Percentiles rank a stretch among this genome's conserved stretches.
Evolutionary conservation across 1,284 basidiomycete genomes (phyloP).

Genomic region (Rhodotorula sp.): DNA sequence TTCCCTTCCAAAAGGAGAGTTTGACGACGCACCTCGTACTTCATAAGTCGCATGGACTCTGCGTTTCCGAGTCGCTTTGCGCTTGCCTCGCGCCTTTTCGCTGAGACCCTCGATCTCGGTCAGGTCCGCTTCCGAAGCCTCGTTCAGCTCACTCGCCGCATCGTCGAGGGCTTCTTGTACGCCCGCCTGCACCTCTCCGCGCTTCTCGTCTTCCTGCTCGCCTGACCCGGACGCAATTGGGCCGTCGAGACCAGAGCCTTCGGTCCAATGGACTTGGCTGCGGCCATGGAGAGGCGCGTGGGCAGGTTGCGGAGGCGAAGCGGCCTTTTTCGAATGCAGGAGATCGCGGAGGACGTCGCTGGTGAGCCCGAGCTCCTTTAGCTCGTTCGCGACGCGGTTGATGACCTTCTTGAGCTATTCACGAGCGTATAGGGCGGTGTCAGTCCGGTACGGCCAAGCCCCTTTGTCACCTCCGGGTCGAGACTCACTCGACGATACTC

Average conservation of each 20-base stretch:
- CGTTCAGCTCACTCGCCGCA: slow-evolving; percentile 13
- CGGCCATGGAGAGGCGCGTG: background rate
- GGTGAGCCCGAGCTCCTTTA: slow-evolving; percentile 71
- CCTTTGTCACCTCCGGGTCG: background rate
- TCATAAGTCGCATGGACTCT: slow-evolving; percentile 51
- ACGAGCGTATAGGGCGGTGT: background rate
- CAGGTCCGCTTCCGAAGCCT: background rate
- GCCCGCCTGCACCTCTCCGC: slow-evolving; percentile 1
- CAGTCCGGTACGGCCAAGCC: background rate
- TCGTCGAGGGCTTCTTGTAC: slow-evolving; percentile 19
- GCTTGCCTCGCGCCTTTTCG: slow-evolving; percentile 41
- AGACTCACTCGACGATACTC: slow-evolving; percentile 73
- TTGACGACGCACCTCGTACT: slow-evolving; percentile 43
- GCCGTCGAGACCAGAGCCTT: background rate
- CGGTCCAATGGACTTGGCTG: background rate
- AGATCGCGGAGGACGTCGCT: slow-evolving; percentile 59
- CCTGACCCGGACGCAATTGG: background rate
- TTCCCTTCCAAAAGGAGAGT: background rate
- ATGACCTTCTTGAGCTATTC: slow-evolving; percentile 85
- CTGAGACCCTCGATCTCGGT: background rate
- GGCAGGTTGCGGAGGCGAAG: background rate
- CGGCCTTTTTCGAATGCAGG: slow-evolving; percentile 40
- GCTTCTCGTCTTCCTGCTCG: slow-evolving; percentile 19
- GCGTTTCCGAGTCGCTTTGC: slow-evolving; percentile 44
- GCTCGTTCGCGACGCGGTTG: slow-evolving; percentile 77